Evolutionary conservation across 306 rosid species (phyloP).

Genomic region (Corylus avellana): DNA sequence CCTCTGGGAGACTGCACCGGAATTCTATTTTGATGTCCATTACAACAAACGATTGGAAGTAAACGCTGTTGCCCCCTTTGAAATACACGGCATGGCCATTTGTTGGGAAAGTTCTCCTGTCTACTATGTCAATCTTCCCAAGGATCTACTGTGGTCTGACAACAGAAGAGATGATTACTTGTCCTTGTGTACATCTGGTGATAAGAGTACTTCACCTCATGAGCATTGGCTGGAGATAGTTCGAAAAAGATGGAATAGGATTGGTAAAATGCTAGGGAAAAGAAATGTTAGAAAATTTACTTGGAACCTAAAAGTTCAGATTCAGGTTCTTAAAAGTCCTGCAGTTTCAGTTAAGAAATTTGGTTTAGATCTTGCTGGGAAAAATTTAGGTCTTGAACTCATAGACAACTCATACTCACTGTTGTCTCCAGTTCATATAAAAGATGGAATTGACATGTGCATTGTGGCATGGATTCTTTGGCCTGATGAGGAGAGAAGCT

Average conservation of each 20-base stretch:
- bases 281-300: conserved; percentile 61
- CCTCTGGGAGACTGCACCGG: conserved; percentile 65
- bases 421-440: conserved; percentile 54
- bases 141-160: conserved; percentile 68
- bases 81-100: conserved; percentile 82
- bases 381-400: conserved; percentile 52
- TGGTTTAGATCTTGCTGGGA: conserved; percentile 50
- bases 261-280: conserved; percentile 65
- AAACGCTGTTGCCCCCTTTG: conserved; percentile 68
- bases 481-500: conserved; percentile 97
- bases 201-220: conserved; percentile 45
- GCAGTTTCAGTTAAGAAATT: conserved; percentile 74
- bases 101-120: conserved; percentile 93
- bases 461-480: conserved; percentile 89
- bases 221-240: conserved; percentile 51
- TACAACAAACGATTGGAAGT: conserved; percentile 65
- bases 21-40: conserved; percentile 85
- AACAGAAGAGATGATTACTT: conserved; percentile 39
- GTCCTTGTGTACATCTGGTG: conserved; percentile 42
- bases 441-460: conserved; percentile 74
- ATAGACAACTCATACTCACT: conserved; percentile 60
- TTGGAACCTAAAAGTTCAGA: conserved; percentile 90
- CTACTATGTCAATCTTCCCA: conserved; percentile 78
- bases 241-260: conserved; percentile 69
- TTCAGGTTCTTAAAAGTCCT: conserved; percentile 79